Evolutionary conservation across 345 rosid species (phyloP).

Genomic region (Litchi chinensis): DNA sequence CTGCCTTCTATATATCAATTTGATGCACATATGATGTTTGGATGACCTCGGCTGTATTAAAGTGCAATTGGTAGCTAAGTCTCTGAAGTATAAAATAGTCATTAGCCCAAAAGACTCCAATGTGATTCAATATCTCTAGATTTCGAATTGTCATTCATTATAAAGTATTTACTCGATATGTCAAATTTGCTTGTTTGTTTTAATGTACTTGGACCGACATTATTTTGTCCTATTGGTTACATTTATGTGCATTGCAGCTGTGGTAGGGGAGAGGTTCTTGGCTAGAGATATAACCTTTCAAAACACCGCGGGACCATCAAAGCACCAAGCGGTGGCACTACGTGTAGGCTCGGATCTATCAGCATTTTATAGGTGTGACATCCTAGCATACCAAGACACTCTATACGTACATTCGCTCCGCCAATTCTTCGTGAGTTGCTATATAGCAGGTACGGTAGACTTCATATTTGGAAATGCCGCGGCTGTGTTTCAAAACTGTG

Average conservation of each 20-base stretch:
- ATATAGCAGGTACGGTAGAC: conserved; percentile 62
- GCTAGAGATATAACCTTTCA: conserved; percentile 73
- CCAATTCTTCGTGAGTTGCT: conserved; percentile 60
- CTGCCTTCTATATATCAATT: too few species aligned
- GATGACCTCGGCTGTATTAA: background rate
- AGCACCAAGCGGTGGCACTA: conserved; percentile 83
- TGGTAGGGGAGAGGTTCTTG: conserved; percentile 66
- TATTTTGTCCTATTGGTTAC: too few species aligned
- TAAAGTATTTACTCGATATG: too few species aligned
- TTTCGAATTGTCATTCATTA: background rate
- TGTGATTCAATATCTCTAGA: too few species aligned
- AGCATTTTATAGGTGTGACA: conserved; percentile 59
- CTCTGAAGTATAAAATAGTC: too few species aligned
- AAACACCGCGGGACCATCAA: conserved; percentile 79
- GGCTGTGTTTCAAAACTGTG: conserved; percentile 59
- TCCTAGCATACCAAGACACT: conserved; percentile 79
- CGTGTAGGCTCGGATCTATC: conserved; percentile 66
- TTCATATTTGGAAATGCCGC: conserved; percentile 85
- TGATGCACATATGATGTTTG: background rate
- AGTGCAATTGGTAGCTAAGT: too few species aligned
- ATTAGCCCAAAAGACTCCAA: too few species aligned
- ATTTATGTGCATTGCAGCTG: conserved; percentile 44
- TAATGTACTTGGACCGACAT: too few species aligned
- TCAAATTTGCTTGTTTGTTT: too few species aligned
- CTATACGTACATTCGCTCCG: conserved; percentile 76